A percentile compares a stretch with the other conserved stretches of the same genome.
Conservation (phyloP, 345 rosid genomes). For the Populus ilicifolia region DNA sequence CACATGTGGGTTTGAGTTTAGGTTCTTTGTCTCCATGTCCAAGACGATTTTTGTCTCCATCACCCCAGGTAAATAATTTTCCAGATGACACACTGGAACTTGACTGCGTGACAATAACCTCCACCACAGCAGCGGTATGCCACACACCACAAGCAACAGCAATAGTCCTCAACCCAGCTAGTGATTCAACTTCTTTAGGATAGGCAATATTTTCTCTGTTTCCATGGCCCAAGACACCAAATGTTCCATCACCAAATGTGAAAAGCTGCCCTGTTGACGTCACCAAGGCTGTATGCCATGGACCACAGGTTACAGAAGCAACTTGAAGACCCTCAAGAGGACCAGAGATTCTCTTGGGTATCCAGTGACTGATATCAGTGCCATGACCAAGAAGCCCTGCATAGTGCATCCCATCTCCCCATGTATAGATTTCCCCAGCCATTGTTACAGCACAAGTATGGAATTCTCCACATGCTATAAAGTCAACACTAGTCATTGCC, state of each 20-base stretch:
- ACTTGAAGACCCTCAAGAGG: constrained; percentile 90
- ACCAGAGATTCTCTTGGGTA: constrained; percentile 89
- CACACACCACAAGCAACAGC: constrained; percentile 94
- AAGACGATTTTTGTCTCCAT: constrained; percentile 89
- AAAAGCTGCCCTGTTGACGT: constrained; percentile 83
- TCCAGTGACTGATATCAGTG: constrained; percentile 87
- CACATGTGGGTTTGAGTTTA: constrained; percentile 85
- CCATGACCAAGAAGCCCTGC: constrained; percentile 96
- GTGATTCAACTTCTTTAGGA: constrained; percentile 88
- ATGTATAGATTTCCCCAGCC: constrained; percentile 90
- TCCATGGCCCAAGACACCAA: constrained; percentile 94
- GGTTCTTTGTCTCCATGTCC: constrained; percentile 97
- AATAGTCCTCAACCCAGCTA: constrained; percentile 74
- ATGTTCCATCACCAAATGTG: constrained; percentile 95
- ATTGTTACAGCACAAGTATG: constrained; percentile 89
- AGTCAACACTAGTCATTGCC: constrained; percentile 55
- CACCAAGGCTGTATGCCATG: constrained; percentile 95
- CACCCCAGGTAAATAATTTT: constrained; percentile 97
- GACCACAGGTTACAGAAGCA: constrained; percentile 87
- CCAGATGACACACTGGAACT: constrained; percentile 73
- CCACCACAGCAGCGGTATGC: constrained; percentile 98
- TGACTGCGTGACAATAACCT: constrained; percentile 78
- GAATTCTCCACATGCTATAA: constrained; percentile 94
- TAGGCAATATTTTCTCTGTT: constrained; percentile 56
- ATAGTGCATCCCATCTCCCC: constrained; percentile 94